Conservation (phyloP, 108 stramenopile genomes). For the Phaeodactylum tricornutum region DNA sequence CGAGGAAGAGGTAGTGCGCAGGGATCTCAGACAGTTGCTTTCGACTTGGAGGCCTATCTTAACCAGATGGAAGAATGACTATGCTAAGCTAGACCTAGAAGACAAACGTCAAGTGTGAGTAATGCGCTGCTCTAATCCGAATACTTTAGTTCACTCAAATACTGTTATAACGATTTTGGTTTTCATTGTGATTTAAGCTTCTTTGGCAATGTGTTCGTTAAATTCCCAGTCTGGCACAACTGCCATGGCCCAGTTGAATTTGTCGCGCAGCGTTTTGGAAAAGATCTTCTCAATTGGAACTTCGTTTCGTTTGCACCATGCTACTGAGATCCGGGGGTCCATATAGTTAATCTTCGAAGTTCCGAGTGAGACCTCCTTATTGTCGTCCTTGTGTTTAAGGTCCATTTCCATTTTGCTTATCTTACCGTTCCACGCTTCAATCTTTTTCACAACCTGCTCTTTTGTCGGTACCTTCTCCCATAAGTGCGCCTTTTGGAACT, state of each 20-base stretch:
- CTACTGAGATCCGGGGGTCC: conserved; percentile 98
- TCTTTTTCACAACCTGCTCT: conserved; percentile 74
- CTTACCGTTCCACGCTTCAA: conserved; percentile 81
- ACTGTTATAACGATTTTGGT: too few species aligned
- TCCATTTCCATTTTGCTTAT: conserved; percentile 88
- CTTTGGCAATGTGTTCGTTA: conserved; percentile 40
- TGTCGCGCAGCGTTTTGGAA: conserved; percentile 92
- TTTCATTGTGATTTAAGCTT: too few species aligned
- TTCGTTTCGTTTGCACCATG: conserved; percentile 98
- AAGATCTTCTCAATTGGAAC: conserved; percentile 96
- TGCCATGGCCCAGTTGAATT: conserved; percentile 99
- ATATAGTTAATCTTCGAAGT: conserved; percentile 99
- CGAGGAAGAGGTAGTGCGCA: too few species aligned
- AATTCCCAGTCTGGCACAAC: conserved; percentile 92
- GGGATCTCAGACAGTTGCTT: too few species aligned
- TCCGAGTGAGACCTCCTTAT: conserved; percentile 95
- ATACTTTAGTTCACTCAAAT: too few species aligned
- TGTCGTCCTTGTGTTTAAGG: conserved; percentile 96
- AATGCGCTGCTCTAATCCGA: too few species aligned
- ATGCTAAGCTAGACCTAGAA: too few species aligned
- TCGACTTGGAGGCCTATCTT: too few species aligned
- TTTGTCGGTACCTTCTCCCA: conserved; percentile 80
- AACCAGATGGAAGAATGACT: too few species aligned
- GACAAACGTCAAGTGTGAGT: too few species aligned
- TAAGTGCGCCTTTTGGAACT: conserved; percentile 81